A percentile compares a stretch with the other conserved stretches of the same genome.
These are phyloP conservation scores for Myxozyma geophila DNA, from an alignment of 805 yeast genomes.

Conservation along the genomic window DNA sequence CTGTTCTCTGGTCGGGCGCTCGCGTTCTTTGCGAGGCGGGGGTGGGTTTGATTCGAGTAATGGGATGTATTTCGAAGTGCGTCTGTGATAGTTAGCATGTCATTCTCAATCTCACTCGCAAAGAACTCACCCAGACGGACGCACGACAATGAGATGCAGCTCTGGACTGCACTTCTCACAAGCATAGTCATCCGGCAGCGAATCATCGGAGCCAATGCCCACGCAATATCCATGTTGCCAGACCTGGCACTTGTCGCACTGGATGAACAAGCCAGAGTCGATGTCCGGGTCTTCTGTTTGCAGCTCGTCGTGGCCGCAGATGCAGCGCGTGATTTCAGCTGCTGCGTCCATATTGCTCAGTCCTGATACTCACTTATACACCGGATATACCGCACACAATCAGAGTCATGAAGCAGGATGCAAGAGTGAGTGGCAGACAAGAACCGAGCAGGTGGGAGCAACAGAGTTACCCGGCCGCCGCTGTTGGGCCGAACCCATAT, in stretches of 20 bases:
- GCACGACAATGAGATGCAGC: slow-evolving; percentile 62
- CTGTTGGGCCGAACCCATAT: no score
- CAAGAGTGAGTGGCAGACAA: neutral
- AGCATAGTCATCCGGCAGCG: slow-evolving; percentile 91
- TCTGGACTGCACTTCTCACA: slow-evolving; percentile 92
- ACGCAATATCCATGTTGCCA: slow-evolving; percentile 99
- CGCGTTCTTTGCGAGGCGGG: slow-evolving; percentile 22
- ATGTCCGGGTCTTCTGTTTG: slow-evolving; percentile 55
- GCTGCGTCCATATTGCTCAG: slow-evolving; percentile 13
- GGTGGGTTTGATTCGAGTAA: slow-evolving; percentile 42
- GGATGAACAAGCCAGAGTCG: slow-evolving; percentile 92
- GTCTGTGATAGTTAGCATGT: slow-evolving; percentile 32
- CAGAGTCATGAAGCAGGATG: neutral
- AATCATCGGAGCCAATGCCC: slow-evolving; percentile 72
- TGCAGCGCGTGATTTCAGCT: slow-evolving; percentile 59
- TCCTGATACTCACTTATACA: neutral
- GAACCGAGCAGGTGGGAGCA: neutral
- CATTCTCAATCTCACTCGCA: neutral
- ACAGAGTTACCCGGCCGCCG: no score
- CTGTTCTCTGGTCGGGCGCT: neutral
- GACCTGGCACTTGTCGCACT: slow-evolving; percentile 90
- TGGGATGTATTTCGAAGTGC: slow-evolving; percentile 57
- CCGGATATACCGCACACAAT: no score
- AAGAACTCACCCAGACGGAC: slow-evolving; percentile 48
- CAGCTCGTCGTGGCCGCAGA: slow-evolving; percentile 58